A percentile compares a stretch with the other conserved stretches of the same genome.
phyloP scores from a whole-genome alignment of 31 red algal genomes.

The Porphyra umbilicalis region DNA sequence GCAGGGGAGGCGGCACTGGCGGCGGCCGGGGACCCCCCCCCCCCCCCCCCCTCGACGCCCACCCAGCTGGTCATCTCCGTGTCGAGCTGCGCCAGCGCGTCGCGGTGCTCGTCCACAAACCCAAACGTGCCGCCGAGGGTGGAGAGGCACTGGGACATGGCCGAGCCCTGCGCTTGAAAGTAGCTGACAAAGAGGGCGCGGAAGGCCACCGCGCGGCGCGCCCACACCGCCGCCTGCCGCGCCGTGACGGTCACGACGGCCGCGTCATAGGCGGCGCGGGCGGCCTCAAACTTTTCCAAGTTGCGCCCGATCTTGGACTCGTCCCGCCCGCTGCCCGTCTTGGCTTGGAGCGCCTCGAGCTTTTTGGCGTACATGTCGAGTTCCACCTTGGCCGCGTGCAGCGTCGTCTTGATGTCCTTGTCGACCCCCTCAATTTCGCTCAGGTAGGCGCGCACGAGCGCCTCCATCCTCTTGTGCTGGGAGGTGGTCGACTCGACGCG shows the following conservation, averaged over 20 bases:
- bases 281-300: constrained; percentile 62
- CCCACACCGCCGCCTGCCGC: constrained; percentile 45
- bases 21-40: too few species aligned
- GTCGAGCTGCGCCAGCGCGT: background rate
- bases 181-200: constrained; percentile 53
- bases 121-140: background rate
- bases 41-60: background rate
- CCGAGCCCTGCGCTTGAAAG: background rate
- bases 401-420: constrained; percentile 20
- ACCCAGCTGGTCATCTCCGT: background rate
- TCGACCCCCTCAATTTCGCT: constrained; percentile 19
- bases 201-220: constrained; percentile 48
- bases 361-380: constrained; percentile 69
- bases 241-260: constrained; percentile 49
- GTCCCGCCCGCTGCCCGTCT: constrained; percentile 28
- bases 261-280: constrained; percentile 41
- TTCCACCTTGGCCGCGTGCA: constrained; percentile 47
- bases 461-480: constrained; percentile 35
- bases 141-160: background rate
- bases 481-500: constrained; percentile 40
- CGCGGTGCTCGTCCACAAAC: background rate
- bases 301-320: constrained; percentile 63
- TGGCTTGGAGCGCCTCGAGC: constrained; percentile 50
- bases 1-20: too few species aligned
- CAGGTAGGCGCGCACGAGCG: constrained; percentile 47